Base-by-base conservation (phyloP, 345 rosid species). In the Odontarrhena argentea region DNA sequence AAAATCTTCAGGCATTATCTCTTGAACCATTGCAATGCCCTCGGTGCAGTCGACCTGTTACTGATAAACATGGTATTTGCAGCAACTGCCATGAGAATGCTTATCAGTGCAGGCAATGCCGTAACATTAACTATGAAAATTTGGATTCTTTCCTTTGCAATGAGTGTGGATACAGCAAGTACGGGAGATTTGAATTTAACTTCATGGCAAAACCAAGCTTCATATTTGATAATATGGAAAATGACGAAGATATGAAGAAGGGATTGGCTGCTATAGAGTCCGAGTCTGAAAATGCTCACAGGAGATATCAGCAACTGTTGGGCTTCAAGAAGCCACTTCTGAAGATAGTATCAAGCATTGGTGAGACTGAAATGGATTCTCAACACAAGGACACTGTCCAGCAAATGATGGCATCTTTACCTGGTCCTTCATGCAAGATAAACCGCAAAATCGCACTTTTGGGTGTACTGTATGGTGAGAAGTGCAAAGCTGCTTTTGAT, bases 401-500 rank as follows among this genome's bases (percentile, higher is more conserved):
- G 88, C 99, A 94, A 79, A 94, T 91, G 99, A 91, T 94, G 97
- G 96, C 86, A 12, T 91, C 99, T 76, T 79, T 94, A 71, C 93
- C 97, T 36, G 97, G 99, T 61, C 97, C 99, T 45, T 88, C 99
- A 42, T 91, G 95, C 74, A 94, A 94, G 87, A 87, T 91, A 66
- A 94, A 94, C 79, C 96, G 99, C 22, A 94, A 91, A 79, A 87
- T 94, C 75, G 93, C 96, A 63, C 97, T 94, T 81, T 91, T 94
- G 69, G 99, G 99, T 79, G 97, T 94, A 48, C 80, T 94, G 26
- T 94, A 94, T 77, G 97, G 96, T 78, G 99, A 94, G 81, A 94
- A 94, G 76, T 94, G 97, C 86, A 94, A 94, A 80, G 97, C 97
- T 74, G 99, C 99, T 76, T 94, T 94, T 82, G 99, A 91, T 78